Evolutionary conservation across 345 rosid species (phyloP), one percentile per base, ranked within the genome.

Genomic region (Aquilaria malaccensis): DNA sequence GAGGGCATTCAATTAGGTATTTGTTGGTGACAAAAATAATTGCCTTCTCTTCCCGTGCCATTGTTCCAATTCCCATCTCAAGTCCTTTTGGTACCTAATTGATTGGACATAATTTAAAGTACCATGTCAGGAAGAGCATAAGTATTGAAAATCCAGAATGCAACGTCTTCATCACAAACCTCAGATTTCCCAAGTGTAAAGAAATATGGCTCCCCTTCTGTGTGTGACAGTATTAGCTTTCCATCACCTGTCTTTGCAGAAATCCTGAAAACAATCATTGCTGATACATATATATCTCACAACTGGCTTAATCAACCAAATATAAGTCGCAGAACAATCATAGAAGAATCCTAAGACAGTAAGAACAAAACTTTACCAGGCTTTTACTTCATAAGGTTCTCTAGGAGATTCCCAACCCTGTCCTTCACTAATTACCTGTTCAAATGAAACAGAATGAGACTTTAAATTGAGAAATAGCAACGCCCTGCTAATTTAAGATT

Each of bases 341-440:
- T 54, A 73, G 43, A 66, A 3, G 54, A 45, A 51, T 30, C 10
- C 30, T 45, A 49, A 67, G 71, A 30, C 52, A 66, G 52, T 59
- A 69, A 56, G 55, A 71, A 51, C 37, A 55, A 48, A 30, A 15
- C 45, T 45, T 59, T 81, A 94, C 99, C 97, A 67, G 65, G 86
- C 93, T 74, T 81, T 82, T 30, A 88, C 87, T 88, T 94, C 96
- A 76, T 88, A 94, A 43, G 96, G 96, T 70, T 81, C 87, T 78
- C 96, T 80, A 49, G 99, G 99, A 54, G 96, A 67, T 72, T 94
- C 96, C 97, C 97, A 94, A 29, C 99, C 95, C 73, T 88, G 79
- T 2, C 99, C 99, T 67, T 94, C 99, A 22, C 74, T 66, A 61
- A 85, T 14, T 56, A 91, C 83, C 97, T 91, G 67, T 64, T 52